Percentiles rank a stretch among this genome's conserved stretches.
Evolutionary conservation across 805 yeast genomes (phyloP).

Genomic region (Starmera caribaea): DNA sequence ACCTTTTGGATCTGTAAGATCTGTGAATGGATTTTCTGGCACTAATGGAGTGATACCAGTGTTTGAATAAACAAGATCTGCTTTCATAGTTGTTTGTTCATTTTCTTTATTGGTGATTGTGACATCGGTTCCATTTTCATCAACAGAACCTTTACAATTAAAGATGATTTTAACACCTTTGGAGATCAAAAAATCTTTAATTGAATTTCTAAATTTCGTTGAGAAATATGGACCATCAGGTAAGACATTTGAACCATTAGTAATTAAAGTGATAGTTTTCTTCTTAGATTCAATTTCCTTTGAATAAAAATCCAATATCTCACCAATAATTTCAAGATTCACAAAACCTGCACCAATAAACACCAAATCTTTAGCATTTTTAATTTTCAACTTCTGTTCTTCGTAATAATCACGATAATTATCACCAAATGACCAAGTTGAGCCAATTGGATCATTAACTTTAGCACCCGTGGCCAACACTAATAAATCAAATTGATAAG

Average conservation of each 20-base stretch:
- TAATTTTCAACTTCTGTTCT: constrained; percentile 8
- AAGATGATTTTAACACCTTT: constrained; percentile 11
- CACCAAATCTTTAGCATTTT: constrained; percentile 17
- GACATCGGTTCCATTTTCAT: constrained; percentile 1
- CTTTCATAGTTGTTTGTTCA: constrained; percentile 3
- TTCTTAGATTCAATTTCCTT: constrained; percentile 6
- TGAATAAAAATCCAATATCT: constrained; percentile 15
- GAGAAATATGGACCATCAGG: constrained; percentile 8
- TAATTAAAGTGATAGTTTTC: constrained; percentile 13
- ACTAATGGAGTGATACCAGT: constrained; percentile 15
- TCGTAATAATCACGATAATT: constrained; percentile 8
- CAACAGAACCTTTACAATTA: constrained; percentile 5
- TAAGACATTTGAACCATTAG: constrained; percentile 4
- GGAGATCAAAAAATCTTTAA: constrained; percentile 7
- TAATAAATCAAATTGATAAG: constrained; percentile 14
- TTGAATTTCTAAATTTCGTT: constrained; percentile 8
- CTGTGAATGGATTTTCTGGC: constrained; percentile 10
- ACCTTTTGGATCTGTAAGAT: constrained; percentile 8
- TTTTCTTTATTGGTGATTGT: constrained; percentile 2
- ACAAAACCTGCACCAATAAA: constrained; percentile 25
- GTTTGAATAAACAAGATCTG: constrained; percentile 12
- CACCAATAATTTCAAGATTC: constrained; percentile 24
- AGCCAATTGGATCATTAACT: constrained; percentile 19
- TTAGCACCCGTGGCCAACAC: constrained; percentile 23
- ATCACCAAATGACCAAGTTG: constrained; percentile 8